Evolutionary conservation across 2,329 filamentous ascomycete genomes (phyloP).

Genomic region (Akanthomyces uredinophilus): DNA sequence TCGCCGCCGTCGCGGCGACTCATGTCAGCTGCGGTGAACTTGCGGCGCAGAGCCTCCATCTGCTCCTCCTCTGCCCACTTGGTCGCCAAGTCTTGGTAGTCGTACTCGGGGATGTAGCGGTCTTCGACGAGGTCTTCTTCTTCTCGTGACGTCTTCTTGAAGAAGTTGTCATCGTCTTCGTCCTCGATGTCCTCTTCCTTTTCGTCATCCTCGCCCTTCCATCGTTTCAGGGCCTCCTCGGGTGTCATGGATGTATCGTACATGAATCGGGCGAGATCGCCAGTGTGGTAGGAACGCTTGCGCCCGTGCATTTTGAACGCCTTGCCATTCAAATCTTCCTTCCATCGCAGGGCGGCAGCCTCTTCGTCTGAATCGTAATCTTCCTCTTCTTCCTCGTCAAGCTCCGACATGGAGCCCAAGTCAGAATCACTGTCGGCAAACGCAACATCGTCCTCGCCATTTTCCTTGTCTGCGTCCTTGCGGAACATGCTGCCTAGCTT

Average conservation of each 20-base stretch:
- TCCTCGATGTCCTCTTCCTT: constrained; percentile 56
- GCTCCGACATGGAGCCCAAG: constrained; percentile 73
- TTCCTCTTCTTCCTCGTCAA: constrained; percentile 44
- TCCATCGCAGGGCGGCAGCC: constrained; percentile 74
- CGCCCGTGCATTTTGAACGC: constrained; percentile 67
- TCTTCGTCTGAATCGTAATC: constrained; percentile 60
- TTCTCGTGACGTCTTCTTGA: constrained; percentile 58
- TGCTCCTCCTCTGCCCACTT: constrained; percentile 83
- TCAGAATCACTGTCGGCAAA: constrained; percentile 98
- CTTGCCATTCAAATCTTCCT: constrained; percentile 74
- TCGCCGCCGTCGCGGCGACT: constrained; percentile 27
- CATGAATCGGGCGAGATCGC: constrained; percentile 79
- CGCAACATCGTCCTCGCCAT: constrained; percentile 64
- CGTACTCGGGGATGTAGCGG: constrained; percentile 69
- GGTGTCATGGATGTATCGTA: constrained; percentile 79
- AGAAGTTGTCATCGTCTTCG: constrained; percentile 57
- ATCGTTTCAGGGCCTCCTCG: constrained; percentile 68
- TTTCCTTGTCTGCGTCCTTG: constrained; percentile 45
- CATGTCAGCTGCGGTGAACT: constrained; percentile 69
- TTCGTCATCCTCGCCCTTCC: constrained; percentile 63
- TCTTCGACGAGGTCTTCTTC: constrained; percentile 74
- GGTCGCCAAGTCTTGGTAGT: constrained; percentile 73
- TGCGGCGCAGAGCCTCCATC: constrained; percentile 65
- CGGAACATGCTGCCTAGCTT: constrained; percentile 59
- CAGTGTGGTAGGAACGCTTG: constrained; percentile 67